Percentiles rank a stretch among this genome's conserved stretches.
These are phyloP conservation scores for Zopfia rhizophila DNA, from an alignment of 2,329 filamentous ascomycete genomes.

Conservation along the genomic window DNA sequence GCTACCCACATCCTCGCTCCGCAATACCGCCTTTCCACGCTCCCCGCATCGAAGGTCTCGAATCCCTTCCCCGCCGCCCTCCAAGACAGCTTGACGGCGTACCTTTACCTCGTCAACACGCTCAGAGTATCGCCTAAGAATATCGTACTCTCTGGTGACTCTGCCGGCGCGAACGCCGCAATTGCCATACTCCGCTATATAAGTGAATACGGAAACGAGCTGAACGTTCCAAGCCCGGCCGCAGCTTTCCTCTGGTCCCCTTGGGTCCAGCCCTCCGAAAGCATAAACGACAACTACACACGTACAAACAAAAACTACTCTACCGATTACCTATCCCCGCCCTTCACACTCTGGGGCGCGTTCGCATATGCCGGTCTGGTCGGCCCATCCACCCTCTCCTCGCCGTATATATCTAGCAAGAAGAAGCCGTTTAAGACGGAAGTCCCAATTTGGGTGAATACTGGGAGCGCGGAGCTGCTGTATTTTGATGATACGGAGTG, in stretches of 20 bases:
- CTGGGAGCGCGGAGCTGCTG: slow-evolving; percentile 55
- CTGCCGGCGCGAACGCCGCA: slow-evolving; percentile 60
- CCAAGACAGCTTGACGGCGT: slow-evolving; percentile 61
- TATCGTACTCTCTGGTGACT: slow-evolving; percentile 61
- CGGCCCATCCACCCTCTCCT: slow-evolving; percentile 18
- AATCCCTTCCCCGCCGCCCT: slow-evolving; percentile 63
- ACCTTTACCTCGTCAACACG: slow-evolving; percentile 57
- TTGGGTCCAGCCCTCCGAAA: slow-evolving; percentile 52
- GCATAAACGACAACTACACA: slow-evolving; percentile 33
- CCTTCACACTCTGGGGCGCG: slow-evolving; percentile 57
- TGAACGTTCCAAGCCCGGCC: slow-evolving; percentile 47
- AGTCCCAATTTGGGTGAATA: slow-evolving; percentile 55
- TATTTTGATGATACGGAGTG: slow-evolving; percentile 53
- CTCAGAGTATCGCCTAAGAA: slow-evolving; percentile 51
- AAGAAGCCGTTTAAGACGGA: slow-evolving; percentile 51
- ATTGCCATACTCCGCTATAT: slow-evolving; percentile 61
- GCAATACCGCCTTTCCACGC: slow-evolving; percentile 61
- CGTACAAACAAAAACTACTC: slow-evolving; percentile 44
- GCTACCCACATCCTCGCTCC: slow-evolving; percentile 55
- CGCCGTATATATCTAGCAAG: slow-evolving; percentile 53
- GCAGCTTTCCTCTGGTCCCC: slow-evolving; percentile 57
- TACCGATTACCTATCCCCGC: slow-evolving; percentile 55
- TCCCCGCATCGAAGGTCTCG: slow-evolving; percentile 44
- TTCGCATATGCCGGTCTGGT: slow-evolving; percentile 42
- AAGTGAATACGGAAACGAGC: slow-evolving; percentile 48